These are phyloP conservation scores for Centrapalus pauciflorus DNA, from an alignment of 129 eudicot species.

Conservation along the genomic window DNA sequence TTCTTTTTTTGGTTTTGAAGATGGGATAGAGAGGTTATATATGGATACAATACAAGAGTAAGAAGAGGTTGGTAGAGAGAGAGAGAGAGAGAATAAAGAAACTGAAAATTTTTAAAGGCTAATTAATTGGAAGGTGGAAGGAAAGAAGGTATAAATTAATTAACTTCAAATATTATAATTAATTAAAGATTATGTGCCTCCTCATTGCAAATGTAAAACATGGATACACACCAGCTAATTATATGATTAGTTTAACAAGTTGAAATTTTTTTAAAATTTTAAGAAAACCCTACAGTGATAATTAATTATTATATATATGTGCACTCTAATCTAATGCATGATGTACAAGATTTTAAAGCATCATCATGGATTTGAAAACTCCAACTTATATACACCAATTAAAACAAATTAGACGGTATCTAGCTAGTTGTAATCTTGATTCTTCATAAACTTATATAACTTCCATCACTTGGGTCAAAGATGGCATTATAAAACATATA, in stretches of 20 bases:
- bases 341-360: slow-evolving; percentile 5
- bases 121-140: slow-evolving; percentile 53
- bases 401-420: too few species aligned
- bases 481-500: background rate
- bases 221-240: slow-evolving; percentile 39
- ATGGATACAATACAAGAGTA: slow-evolving; percentile 11
- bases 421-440: slow-evolving; percentile 9
- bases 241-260: slow-evolving; percentile 16
- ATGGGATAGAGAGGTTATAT: slow-evolving; percentile 21
- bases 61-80: slow-evolving; percentile 15
- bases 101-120: slow-evolving; percentile 8
- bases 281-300: too few species aligned
- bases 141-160: slow-evolving; percentile 33
- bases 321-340: too few species aligned
- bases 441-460: slow-evolving; percentile 11
- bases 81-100: background rate
- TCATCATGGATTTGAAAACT: background rate
- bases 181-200: slow-evolving; percentile 41
- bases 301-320: too few species aligned
- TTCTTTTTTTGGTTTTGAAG: slow-evolving; percentile 20
- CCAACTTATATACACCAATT: slow-evolving; percentile 13
- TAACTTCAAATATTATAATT: slow-evolving; percentile 41
- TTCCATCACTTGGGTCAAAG: slow-evolving; percentile 24
- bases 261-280: background rate
- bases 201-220: slow-evolving; percentile 36